Base-by-base conservation (phyloP, 257 asterid genomes). In the Prunella vulgaris region DNA sequence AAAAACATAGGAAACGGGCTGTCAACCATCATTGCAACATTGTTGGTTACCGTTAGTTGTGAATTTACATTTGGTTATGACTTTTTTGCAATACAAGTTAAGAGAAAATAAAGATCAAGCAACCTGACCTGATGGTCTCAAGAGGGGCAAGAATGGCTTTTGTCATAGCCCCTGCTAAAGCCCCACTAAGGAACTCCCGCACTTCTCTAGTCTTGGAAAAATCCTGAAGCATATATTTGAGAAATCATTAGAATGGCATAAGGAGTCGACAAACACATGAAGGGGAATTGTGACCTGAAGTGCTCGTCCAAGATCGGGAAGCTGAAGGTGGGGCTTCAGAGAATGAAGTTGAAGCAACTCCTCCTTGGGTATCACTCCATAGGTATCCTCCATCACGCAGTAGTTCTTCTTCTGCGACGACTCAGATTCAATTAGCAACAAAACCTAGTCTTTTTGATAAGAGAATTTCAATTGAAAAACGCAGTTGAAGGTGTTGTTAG, bases 41-140 rank as follows among this genome's bases (percentile, higher is more conserved):
- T 18, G 30, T 48, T 42, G n/a, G 62, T 62, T 30, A 61, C 7
- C 70, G 21, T 15, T 61, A 52, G 30, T n/a, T 38, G 18, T 7
- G 37, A 58, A 54, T 62, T 54, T 21, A 56, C 42, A 56, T 14
- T 30, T 64, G 54, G 59, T 62, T 21, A 5, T n/a, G 1, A 58
- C 22, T 49, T 44, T 10, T 12, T 65, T 74, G 38, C 28, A 67
- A 30, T 27, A 33, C 46, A n/a, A 24, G n/a, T 24, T 2, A 21
- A 38, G 2, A 48, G 33, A 51, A 40, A 24, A 33, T 1, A 46
- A 60, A n/a, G n/a, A n/a, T n/a, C n/a, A n/a, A 74, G 67, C 25
- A 24, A 92, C 98, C 98, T 88, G 88, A 93, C 98, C 98, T 88
- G 89, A 93, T 93, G 75, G 98, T 93, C 78, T 93, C 98, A 10